Conservation (phyloP, 164 flowering plant genomes). For the Stephania cephalantha region DNA sequence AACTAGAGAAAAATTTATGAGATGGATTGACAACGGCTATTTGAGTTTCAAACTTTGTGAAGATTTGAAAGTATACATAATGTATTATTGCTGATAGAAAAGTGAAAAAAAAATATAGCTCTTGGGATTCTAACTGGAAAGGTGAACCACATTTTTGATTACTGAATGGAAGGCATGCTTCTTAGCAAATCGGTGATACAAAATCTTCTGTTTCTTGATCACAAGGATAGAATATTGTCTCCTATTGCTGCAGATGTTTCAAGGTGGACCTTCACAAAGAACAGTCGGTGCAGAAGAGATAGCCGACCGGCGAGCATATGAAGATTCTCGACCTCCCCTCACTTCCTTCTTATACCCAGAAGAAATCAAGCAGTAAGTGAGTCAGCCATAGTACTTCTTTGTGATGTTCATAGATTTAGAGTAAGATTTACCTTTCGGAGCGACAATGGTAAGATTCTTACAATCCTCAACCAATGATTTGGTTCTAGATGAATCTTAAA, state of each 20-base stretch:
- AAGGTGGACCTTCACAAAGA: constrained; percentile 50
- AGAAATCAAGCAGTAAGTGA: constrained; percentile 34
- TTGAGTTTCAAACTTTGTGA: too few relatives aligned
- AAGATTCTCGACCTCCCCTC: constrained; percentile 51
- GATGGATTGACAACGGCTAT: too few relatives aligned
- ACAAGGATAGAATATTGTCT: not conserved
- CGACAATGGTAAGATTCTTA: too few relatives aligned
- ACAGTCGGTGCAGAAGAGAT: constrained; percentile 35
- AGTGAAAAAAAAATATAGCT: too few relatives aligned
- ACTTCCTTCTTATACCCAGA: constrained; percentile 44
- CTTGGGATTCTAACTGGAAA: too few relatives aligned
- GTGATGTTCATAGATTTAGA: not conserved
- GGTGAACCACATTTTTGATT: too few relatives aligned
- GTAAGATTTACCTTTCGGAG: not conserved
- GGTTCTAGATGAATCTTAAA: not conserved
- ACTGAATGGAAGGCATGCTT: too few relatives aligned
- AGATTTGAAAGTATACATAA: too few relatives aligned
- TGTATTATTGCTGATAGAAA: too few relatives aligned
- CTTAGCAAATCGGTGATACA: too few relatives aligned
- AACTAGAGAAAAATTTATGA: not conserved
- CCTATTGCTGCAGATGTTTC: constrained; percentile 40
- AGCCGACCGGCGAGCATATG: constrained; percentile 60
- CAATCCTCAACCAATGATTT: too few relatives aligned
- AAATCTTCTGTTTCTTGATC: not conserved
- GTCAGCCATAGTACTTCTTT: not conserved